Evolutionary conservation across 805 yeast genomes (phyloP).

Genomic region (Saccharomycopsis capsularis): DNA sequence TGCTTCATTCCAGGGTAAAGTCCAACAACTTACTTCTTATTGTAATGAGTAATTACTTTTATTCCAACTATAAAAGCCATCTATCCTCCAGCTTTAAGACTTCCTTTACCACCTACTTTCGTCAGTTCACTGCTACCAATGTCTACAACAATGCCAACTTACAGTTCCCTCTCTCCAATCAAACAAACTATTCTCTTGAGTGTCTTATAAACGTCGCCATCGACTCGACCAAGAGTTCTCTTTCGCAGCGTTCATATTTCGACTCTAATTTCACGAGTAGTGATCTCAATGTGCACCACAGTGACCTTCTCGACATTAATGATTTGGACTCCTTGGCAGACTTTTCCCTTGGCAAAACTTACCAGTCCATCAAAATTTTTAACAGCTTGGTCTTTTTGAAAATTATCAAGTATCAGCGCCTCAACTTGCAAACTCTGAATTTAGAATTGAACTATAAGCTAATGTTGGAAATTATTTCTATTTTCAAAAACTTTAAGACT

Average conservation of each 20-base stretch:
- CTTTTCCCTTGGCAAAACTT: constrained; percentile 11
- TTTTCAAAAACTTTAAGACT: constrained; percentile 12
- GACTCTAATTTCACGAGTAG: background rate
- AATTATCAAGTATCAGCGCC: constrained; percentile 1
- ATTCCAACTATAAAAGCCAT: constrained; percentile 3
- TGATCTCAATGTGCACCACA: background rate
- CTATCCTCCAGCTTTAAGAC: background rate
- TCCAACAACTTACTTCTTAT: constrained; percentile 11
- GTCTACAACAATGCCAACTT: constrained; percentile 2
- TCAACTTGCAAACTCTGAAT: background rate
- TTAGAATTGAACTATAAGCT: constrained; percentile 1
- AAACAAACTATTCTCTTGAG: constrained; percentile 11
- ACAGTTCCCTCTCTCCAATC: constrained; percentile 12
- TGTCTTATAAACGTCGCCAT: background rate
- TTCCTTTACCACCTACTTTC: constrained; percentile 6
- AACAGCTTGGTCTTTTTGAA: constrained; percentile 10
- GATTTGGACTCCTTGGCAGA: constrained; percentile 9
- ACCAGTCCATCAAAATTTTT: constrained; percentile 17
- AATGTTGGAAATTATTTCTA: constrained; percentile 14
- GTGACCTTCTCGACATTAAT: constrained; percentile 4
- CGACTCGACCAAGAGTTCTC: background rate
- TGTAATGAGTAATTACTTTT: constrained; percentile 5
- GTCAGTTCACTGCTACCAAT: background rate
- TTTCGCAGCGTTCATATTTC: background rate
- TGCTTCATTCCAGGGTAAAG: background rate